Evolutionary conservation across 768 basidiomycete species (phyloP).

Genomic region (Leccinum subtestaceum): DNA sequence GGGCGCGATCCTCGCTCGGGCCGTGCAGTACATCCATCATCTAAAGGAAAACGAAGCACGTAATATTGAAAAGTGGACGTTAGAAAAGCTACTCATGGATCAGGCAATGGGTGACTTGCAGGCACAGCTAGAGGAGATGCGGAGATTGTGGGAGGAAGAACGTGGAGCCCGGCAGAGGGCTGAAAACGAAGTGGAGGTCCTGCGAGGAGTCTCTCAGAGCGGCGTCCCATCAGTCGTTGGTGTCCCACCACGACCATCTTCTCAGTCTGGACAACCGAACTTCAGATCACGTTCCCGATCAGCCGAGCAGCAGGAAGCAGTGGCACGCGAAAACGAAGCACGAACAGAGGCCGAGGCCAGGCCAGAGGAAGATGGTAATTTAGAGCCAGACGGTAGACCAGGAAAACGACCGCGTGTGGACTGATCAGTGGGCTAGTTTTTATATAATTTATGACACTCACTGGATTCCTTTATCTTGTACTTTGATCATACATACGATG

Average conservation of each 20-base stretch:
- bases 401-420: conserved; percentile 34
- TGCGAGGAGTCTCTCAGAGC: conserved; percentile 39
- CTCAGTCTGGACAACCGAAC: conserved; percentile 11
- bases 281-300: conserved; percentile 29
- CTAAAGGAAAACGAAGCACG: conserved; percentile 88
- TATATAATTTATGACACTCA: conserved; percentile 21
- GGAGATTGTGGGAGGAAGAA: conserved; percentile 81
- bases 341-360: conserved; percentile 24
- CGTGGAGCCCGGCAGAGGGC: conserved; percentile 53
- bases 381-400: conserved; percentile 25
- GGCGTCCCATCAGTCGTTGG: conserved; percentile 1
- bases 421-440: conserved; percentile 13
- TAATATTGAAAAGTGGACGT: conserved; percentile 91
- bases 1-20: conserved; percentile 82
- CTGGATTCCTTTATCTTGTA: conserved; percentile 14
- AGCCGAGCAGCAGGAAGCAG: conserved; percentile 25
- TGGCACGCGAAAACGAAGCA: conserved; percentile 14
- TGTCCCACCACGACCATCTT: conserved; percentile 16
- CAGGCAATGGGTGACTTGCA: conserved; percentile 88
- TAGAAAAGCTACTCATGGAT: conserved; percentile 90
- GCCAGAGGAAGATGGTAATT: conserved; percentile 15
- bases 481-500: background rate
- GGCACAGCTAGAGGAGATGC: conserved; percentile 78
- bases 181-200: conserved; percentile 61
- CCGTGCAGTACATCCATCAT: conserved; percentile 89